Base-by-base conservation (phyloP, 768 basidiomycete genomes). In the Suillus placidus region DNA sequence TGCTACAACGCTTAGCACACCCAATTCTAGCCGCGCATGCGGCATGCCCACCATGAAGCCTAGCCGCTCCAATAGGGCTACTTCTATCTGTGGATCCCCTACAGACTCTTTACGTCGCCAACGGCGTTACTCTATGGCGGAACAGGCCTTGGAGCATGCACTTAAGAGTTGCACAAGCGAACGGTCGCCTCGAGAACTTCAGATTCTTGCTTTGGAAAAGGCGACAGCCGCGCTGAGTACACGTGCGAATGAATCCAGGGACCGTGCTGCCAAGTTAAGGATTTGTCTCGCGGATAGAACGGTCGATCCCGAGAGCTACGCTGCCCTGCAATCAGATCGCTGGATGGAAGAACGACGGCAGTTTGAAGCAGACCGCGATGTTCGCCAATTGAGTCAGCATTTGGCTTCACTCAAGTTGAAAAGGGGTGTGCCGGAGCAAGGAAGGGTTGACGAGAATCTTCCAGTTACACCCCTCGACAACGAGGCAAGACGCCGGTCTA, bases 281-380 rank as follows among this genome's bases (percentile, higher is more conserved):
- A 68, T 69, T 23, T 67, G 79, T 51, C 76, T 85, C 20, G 69
- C 74, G 0, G 77, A 81, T 60, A 76, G 81, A 60, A 78, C 77
- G 54, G 67, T 76, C 6, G 81, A 84, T 9, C 81, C 82, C 0
- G 70, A 66, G 7, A 68, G 68, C 20, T 83, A 80, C 64, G 72
- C 75, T 64, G 66, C 78, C 10, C 73, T 84, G 47, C 80, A 84
- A 65, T 79, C 78, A 1, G 79, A 85, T 58, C 80, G 83, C 37
- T 86, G 85, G 85, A 76, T 81, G 74, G 82, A 83, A 66, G 86
- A 87, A 68, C 80, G 79, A 66, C 76, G 80, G 64, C 79, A 80
- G 62, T 62, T 67, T 37, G 77, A 73, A 26, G 77, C 78, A 23
- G 75, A 79, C 63, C 69, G 78, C 58, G 77, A 85, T 63, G 72